These are phyloP conservation scores for Dioszegia hungarica DNA, from an alignment of 768 basidiomycete genomes.

Conservation along the genomic window DNA sequence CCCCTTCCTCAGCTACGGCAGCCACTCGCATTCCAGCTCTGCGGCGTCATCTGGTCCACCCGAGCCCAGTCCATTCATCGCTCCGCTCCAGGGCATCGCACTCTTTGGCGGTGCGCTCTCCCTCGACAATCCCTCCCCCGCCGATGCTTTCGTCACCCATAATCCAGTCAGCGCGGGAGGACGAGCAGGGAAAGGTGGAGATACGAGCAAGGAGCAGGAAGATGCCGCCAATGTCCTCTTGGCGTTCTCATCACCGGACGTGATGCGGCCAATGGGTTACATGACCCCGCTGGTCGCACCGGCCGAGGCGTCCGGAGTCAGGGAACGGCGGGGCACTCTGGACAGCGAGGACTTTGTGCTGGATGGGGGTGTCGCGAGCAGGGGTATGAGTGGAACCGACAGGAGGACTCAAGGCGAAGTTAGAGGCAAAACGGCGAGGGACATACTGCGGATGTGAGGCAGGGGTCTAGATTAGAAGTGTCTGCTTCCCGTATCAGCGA, in stretches of 20 bases:
- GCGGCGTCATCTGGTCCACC: conserved; percentile 13
- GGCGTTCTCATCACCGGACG: conserved; percentile 42
- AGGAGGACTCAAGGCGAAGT: neutral
- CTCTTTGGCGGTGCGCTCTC: conserved; percentile 37
- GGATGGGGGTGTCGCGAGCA: conserved; percentile 17
- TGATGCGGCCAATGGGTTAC: conserved; percentile 21
- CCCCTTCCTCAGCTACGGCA: conserved; percentile 33
- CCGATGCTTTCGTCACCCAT: neutral
- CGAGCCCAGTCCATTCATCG: conserved; percentile 41
- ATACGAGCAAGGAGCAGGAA: conserved; percentile 12
- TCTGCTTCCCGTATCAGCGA: too few species aligned
- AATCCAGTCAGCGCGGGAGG: neutral
- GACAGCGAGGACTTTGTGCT: conserved; percentile 36
- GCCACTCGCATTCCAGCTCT: conserved; percentile 3
- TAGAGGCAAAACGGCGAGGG: conserved; percentile 39
- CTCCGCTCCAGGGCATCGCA: conserved; percentile 31
- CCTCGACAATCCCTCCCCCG: conserved; percentile 5
- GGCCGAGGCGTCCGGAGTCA: neutral
- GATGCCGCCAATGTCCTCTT: conserved; percentile 41
- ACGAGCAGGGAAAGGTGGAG: neutral
- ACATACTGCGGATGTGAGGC: conserved; percentile 37
- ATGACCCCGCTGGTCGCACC: conserved; percentile 9
- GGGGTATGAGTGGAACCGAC: neutral
- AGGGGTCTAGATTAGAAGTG: neutral
- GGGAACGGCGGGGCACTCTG: conserved; percentile 16